Evolutionary conservation across 1,284 basidiomycete species (phyloP), one percentile per base, ranked within the genome.

Genomic region (Puccinia polysora): DNA sequence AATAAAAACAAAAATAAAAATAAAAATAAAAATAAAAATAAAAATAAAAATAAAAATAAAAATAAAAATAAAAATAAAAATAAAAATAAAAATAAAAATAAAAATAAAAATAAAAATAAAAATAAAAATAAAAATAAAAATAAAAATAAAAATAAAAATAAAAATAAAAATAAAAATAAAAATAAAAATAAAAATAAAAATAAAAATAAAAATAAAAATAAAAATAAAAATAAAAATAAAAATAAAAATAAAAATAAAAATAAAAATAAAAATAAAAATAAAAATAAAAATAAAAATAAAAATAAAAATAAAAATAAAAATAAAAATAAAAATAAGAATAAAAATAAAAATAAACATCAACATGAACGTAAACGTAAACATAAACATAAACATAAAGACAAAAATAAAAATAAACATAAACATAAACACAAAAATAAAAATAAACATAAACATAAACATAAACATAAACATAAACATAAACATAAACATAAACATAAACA

Each of bases 281-380:
- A 23, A 52, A 52, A 15, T 15, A 52, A 52, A 52, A 52, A 52
- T 15, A 52, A 52, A 15, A 52, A 52, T 15, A 52, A 52, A 10
- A 52, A 14, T 15, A 52, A 10, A 23, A 52, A 52, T 10, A 52
- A 10, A 52, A 52, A 14, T 15, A 10, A 52, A 52, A 52, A 14
- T 15, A n/a, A n/a, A n/a, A n/a, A n/a, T n/a, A n/a, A n/a, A n/a
- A n/a, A n/a, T n/a, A n/a, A n/a, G n/a, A n/a, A n/a, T n/a, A n/a
- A n/a, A n/a, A n/a, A n/a, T n/a, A n/a, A n/a, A n/a, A n/a, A n/a
- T n/a, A n/a, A n/a, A n/a, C n/a, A n/a, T n/a, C n/a, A n/a, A n/a
- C n/a, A n/a, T n/a, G n/a, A n/a, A n/a, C n/a, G n/a, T n/a, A n/a
- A n/a, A n/a, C n/a, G n/a, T n/a, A n/a, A n/a, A n/a, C n/a, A n/a